Conservation (phyloP, 2,329 filamentous ascomycete genomes). For the Botrytis byssoidea region DNA sequence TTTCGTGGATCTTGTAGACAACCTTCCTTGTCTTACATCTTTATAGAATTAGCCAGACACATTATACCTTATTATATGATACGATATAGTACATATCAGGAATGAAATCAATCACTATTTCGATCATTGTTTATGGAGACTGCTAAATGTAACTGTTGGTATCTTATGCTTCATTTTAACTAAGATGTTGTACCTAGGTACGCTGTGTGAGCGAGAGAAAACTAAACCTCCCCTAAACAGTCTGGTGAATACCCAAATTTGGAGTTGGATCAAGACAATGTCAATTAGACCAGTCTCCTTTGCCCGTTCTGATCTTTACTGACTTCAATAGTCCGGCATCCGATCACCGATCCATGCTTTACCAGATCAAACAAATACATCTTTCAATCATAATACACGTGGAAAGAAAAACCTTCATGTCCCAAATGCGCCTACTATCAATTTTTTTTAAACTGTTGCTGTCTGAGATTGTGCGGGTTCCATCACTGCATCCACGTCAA, state of each 20-base stretch:
- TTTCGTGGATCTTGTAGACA: not conserved
- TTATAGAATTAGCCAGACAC: not conserved
- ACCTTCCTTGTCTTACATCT: not conserved
- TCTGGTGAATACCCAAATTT: not conserved
- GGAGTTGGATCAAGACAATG: not conserved
- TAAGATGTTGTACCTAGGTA: not conserved
- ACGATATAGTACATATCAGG: not conserved
- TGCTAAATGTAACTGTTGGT: not conserved
- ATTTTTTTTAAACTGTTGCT: slow-evolving; percentile 24
- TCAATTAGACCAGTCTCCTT: not conserved
- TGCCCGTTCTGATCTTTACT: not conserved
- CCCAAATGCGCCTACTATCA: slow-evolving; percentile 13
- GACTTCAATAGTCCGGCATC: not conserved
- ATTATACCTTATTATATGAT: not conserved
- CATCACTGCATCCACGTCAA: slow-evolving; percentile 58
- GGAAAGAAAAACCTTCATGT: slow-evolving; percentile 9
- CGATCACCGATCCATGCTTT: slow-evolving; percentile 5
- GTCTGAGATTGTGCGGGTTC: slow-evolving; percentile 37
- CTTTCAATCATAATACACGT: slow-evolving; percentile 12
- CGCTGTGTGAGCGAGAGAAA: not conserved
- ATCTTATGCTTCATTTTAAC: slow-evolving; percentile 3
- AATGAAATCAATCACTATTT: not conserved
- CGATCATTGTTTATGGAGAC: not conserved
- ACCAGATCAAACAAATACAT: slow-evolving; percentile 10
- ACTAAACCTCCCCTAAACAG: not conserved